Percentiles rank a stretch among this genome's conserved stretches.
Conservation (phyloP, 805 yeast genomes). For the Zygosaccharomyces pseudorouxii region DNA sequence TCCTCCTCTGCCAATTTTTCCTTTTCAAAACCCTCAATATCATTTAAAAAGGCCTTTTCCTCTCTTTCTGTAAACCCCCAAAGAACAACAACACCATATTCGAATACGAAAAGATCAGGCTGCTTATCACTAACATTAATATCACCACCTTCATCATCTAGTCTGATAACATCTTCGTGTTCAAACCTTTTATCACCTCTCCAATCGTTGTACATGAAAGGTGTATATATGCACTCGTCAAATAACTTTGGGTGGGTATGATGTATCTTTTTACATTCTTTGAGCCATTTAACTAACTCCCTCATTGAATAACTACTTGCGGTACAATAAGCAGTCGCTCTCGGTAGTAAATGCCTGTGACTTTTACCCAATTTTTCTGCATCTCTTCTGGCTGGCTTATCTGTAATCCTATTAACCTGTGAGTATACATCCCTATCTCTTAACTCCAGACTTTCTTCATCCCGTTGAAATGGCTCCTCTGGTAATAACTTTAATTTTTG, state of each 20-base stretch:
- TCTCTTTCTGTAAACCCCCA: slow-evolving; percentile 92
- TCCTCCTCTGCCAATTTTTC: slow-evolving; percentile 88
- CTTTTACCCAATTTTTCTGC: slow-evolving; percentile 87
- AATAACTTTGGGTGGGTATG: slow-evolving; percentile 81
- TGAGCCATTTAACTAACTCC: slow-evolving; percentile 79
- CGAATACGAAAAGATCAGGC: slow-evolving; percentile 83
- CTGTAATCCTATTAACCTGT: slow-evolving; percentile 78
- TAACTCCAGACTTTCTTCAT: slow-evolving; percentile 14
- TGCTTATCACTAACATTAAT: slow-evolving; percentile 75
- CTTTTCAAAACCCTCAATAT: slow-evolving; percentile 83
- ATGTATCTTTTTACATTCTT: slow-evolving; percentile 66
- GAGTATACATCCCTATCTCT: slow-evolving; percentile 60
- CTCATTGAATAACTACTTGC: slow-evolving; percentile 89
- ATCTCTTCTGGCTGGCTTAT: slow-evolving; percentile 83
- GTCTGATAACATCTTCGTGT: slow-evolving; percentile 50
- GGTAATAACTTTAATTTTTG: slow-evolving; percentile 72
- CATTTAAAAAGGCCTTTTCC: slow-evolving; percentile 74
- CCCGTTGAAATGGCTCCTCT: slow-evolving; percentile 43
- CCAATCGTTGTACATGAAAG: slow-evolving; percentile 79
- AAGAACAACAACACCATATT: slow-evolving; percentile 93
- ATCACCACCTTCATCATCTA: slow-evolving; percentile 94
- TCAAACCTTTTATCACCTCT: slow-evolving; percentile 47
- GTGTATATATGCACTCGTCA: slow-evolving; percentile 93
- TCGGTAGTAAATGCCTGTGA: slow-evolving; percentile 70
- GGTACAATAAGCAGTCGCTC: slow-evolving; percentile 95